Evolutionary conservation across 2,329 filamentous ascomycete species (phyloP).

Genomic region (Fusarium tuaranense): DNA sequence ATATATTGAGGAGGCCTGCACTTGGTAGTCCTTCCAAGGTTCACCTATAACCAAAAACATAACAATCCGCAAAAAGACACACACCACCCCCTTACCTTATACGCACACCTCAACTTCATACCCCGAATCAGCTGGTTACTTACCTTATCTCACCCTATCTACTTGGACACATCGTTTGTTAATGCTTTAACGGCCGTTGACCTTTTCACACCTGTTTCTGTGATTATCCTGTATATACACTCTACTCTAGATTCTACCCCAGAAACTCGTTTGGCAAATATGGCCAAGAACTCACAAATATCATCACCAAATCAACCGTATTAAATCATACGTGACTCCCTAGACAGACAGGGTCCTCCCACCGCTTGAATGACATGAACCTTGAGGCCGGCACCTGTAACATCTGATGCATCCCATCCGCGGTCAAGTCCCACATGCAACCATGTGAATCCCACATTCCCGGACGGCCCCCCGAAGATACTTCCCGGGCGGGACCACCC

Average conservation of each 20-base stretch:
- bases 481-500: constrained; percentile 39
- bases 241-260: constrained; percentile 42
- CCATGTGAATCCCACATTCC: constrained; percentile 5
- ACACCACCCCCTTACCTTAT: neutral
- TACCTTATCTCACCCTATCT: neutral
- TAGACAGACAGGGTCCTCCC: constrained; percentile 55
- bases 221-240: constrained; percentile 1
- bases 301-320: constrained; percentile 59
- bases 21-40: constrained; percentile 21
- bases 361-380: constrained; percentile 38
- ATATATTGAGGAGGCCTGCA: constrained; percentile 41
- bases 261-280: constrained; percentile 57
- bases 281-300: constrained; percentile 55
- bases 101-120: neutral
- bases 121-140: neutral
- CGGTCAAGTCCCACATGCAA: constrained; percentile 5
- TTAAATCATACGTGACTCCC: constrained; percentile 53
- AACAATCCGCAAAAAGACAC: neutral
- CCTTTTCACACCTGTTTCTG: neutral
- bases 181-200: constrained; percentile 8
- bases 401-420: constrained; percentile 3
- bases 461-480: constrained; percentile 44
- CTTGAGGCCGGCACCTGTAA: constrained; percentile 21
- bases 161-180: constrained; percentile 1
- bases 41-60: neutral